Percentiles rank a stretch among this genome's conserved stretches.
These are phyloP conservation scores for Perilla frutescens DNA, from an alignment of 257 asterid species.

Conservation along the genomic window DNA sequence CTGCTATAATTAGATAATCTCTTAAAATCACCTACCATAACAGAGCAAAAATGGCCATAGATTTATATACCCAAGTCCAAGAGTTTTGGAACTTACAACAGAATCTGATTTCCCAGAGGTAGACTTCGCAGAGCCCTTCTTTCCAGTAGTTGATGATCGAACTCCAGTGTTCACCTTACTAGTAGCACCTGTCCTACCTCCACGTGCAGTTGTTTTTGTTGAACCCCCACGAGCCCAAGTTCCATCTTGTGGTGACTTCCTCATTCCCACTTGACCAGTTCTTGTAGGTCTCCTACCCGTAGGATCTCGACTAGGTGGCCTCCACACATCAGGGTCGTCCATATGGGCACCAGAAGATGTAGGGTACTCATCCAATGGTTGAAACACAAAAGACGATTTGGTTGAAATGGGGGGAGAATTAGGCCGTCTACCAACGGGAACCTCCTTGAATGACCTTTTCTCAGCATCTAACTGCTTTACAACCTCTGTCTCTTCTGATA, in stretches of 20 bases:
- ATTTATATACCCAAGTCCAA: not conserved
- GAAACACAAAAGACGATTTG: constrained; percentile 86
- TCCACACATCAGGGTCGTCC: constrained; percentile 99
- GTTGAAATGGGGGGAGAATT: constrained; percentile 92
- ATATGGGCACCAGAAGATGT: constrained; percentile 80
- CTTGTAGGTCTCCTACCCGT: constrained; percentile 74
- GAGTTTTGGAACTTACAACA: constrained; percentile 53
- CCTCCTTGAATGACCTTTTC: constrained; percentile 87
- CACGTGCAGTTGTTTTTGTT: constrained; percentile 70
- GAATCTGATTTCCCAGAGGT: constrained; percentile 71
- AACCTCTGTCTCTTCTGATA: constrained; percentile 93
- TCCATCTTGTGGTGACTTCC: constrained; percentile 89
- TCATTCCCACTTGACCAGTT: constrained; percentile 70
- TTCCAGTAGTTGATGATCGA: constrained; percentile 74
- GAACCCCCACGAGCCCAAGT: constrained; percentile 89
- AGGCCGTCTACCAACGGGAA: constrained; percentile 71
- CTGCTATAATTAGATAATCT: constrained; percentile 21
- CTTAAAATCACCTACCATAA: constrained; percentile 10
- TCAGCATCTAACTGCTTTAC: constrained; percentile 95
- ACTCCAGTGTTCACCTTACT: constrained; percentile 70
- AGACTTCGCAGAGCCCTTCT: constrained; percentile 75
- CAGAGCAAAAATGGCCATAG: not conserved
- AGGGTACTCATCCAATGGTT: constrained; percentile 94
- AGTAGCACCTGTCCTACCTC: constrained; percentile 76
- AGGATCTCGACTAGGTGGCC: constrained; percentile 92